A percentile compares a stretch with the other conserved stretches of the same genome.
Conservation (phyloP, 495 filamentous ascomycete genomes). For the Lepidopterella palustris region DNA sequence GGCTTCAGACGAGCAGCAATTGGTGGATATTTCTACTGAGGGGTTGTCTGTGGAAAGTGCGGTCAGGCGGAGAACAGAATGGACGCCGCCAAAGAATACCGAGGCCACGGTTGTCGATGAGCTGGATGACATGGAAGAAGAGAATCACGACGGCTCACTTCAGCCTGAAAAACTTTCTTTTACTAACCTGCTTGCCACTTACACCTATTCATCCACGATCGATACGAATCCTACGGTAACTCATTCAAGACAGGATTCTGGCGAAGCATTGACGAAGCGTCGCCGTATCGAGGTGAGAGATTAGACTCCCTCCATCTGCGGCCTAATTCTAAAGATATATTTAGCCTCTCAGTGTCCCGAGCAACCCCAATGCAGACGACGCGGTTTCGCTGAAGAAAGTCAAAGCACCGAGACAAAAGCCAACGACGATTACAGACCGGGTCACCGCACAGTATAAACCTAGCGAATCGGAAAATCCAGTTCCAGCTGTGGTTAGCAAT, state of each 20-base stretch:
- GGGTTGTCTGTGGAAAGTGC: conserved; percentile 40
- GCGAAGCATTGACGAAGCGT: conserved; percentile 12
- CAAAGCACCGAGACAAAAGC: conserved; percentile 62
- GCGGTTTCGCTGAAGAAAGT: conserved; percentile 40
- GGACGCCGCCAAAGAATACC: conserved; percentile 48
- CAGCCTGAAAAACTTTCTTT: background rate
- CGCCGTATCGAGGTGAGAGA: conserved; percentile 8
- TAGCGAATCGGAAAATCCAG: conserved; percentile 21
- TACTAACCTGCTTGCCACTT: background rate
- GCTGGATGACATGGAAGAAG: conserved; percentile 1
- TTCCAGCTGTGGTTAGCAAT: conserved; percentile 9
- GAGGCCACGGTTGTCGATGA: conserved; percentile 18
- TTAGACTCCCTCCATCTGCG: no score
- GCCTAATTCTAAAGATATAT: no score
- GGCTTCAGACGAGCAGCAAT: background rate
- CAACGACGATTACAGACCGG: conserved; percentile 76
- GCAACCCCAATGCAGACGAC: conserved; percentile 10
- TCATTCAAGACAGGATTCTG: background rate
- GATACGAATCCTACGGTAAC: background rate
- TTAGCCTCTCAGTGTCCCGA: conserved; percentile 12
- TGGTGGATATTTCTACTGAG: background rate
- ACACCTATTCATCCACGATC: background rate
- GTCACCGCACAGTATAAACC: conserved; percentile 69
- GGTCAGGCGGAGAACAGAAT: conserved; percentile 45
- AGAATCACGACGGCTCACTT: background rate